Percentiles rank a stretch among this genome's conserved stretches.
Conservation (phyloP, 768 basidiomycete genomes). For the Phylloporus scabripes region DNA sequence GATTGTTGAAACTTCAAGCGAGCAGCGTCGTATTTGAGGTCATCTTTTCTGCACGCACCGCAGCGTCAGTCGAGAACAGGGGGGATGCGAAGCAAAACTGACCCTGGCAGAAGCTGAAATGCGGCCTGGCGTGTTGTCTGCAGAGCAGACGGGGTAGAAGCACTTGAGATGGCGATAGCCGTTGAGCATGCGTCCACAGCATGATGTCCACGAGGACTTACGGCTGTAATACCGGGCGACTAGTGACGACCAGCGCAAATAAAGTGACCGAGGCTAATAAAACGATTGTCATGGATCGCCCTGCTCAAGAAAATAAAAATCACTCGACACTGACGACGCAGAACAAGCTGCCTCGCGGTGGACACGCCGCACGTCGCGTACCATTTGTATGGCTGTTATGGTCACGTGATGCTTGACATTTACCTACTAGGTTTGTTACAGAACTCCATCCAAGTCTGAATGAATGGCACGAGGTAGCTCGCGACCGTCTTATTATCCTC, state of each 20-base stretch:
- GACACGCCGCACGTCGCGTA: constrained; percentile 21
- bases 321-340: constrained; percentile 10
- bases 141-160: constrained; percentile 15
- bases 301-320: constrained; percentile 1
- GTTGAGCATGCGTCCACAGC: constrained; percentile 12
- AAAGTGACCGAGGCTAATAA: constrained; percentile 37
- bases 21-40: constrained; percentile 16
- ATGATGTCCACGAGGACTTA: constrained; percentile 19
- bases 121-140: constrained; percentile 32
- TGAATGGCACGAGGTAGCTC: constrained; percentile 24
- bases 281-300: constrained; percentile 32
- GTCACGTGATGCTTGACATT: constrained; percentile 21
- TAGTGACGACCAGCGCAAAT: constrained; percentile 41
- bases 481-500: constrained; percentile 46
- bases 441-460: background rate
- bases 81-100: constrained; percentile 17
- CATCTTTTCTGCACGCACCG: constrained; percentile 16
- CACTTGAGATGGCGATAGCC: constrained; percentile 10
- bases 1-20: constrained; percentile 29
- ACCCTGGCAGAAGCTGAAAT: constrained; percentile 36
- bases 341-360: constrained; percentile 21
- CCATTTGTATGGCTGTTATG: constrained; percentile 14
- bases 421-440: background rate
- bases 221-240: constrained; percentile 35
- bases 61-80: constrained; percentile 10